Conservation (phyloP, 768 basidiomycete species). For the Pleurotus tuber-regium region DNA sequence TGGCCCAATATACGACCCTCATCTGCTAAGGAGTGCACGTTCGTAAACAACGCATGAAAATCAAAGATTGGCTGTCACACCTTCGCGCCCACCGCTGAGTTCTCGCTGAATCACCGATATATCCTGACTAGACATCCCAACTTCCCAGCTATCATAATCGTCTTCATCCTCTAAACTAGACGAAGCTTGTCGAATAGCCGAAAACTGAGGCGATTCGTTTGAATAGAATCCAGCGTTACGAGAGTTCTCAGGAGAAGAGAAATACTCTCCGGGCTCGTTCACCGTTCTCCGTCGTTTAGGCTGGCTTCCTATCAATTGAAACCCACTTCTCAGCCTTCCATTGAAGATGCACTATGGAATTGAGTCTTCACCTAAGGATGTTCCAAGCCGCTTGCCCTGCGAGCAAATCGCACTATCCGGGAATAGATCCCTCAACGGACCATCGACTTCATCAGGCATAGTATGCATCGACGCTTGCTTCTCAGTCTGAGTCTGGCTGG, state of each 20-base stretch:
- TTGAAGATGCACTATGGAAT: too few relatives aligned
- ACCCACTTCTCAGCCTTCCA: too few relatives aligned
- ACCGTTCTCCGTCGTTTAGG: not conserved
- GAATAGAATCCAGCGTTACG: too few relatives aligned
- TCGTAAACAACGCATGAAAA: not conserved
- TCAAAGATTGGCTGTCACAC: constrained; percentile 6
- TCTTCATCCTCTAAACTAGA: constrained; percentile 16
- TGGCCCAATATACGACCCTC: too few relatives aligned
- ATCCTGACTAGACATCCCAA: constrained; percentile 16
- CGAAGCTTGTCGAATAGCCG: not conserved
- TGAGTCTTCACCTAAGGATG: not conserved
- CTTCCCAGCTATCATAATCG: constrained; percentile 31
- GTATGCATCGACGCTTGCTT: not conserved
- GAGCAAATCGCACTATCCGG: not conserved
- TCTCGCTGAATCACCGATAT: constrained; percentile 11
- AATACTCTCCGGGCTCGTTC: not conserved
- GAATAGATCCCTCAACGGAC: too few relatives aligned
- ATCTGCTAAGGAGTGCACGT: not conserved
- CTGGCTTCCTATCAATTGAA: too few relatives aligned
- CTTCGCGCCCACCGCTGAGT: constrained; percentile 8
- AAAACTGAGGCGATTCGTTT: not conserved
- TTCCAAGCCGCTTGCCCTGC: not conserved
- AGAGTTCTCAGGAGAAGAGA: not conserved
- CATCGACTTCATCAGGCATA: not conserved
- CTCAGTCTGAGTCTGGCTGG: not conserved